These are phyloP conservation scores for Vigna trinervia DNA, from an alignment of 306 rosid species.

Conservation along the genomic window DNA sequence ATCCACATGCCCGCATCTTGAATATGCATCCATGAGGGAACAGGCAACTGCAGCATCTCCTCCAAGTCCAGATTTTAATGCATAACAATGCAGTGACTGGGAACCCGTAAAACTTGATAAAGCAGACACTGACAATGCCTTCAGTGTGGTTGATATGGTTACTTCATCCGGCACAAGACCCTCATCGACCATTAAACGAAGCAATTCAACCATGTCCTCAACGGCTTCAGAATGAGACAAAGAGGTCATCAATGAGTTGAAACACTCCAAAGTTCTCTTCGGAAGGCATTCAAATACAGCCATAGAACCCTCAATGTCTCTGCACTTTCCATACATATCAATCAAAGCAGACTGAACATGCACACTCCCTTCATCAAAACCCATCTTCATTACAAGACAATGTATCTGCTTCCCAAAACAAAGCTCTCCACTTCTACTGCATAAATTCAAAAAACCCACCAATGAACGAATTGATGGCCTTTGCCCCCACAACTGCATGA, in stretches of 20 bases:
- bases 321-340: slow-evolving; percentile 83
- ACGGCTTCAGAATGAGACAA: slow-evolving; percentile 61
- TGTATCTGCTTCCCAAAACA: slow-evolving; percentile 74
- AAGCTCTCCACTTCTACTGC: slow-evolving; percentile 58
- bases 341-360: slow-evolving; percentile 82
- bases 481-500: slow-evolving; percentile 70
- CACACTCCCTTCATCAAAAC: slow-evolving; percentile 63
- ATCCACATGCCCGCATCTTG: slow-evolving; percentile 67
- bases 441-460: slow-evolving; percentile 66
- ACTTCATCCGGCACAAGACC: slow-evolving; percentile 72
- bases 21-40: slow-evolving; percentile 78
- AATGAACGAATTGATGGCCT: slow-evolving; percentile 76
- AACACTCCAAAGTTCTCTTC: slow-evolving; percentile 62
- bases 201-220: slow-evolving; percentile 81
- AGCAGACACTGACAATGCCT: slow-evolving; percentile 69
- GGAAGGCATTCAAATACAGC: slow-evolving; percentile 62
- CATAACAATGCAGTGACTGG: slow-evolving; percentile 64
- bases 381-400: slow-evolving; percentile 61
- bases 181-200: slow-evolving; percentile 77
- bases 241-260: slow-evolving; percentile 88
- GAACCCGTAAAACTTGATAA: slow-evolving; percentile 55
- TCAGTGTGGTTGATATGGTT: slow-evolving; percentile 71
- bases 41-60: slow-evolving; percentile 64
- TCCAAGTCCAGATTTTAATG: slow-evolving; percentile 74
- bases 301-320: slow-evolving; percentile 70